Base-by-base conservation (phyloP, 768 basidiomycete genomes). In the Pholiota microspora region DNA sequence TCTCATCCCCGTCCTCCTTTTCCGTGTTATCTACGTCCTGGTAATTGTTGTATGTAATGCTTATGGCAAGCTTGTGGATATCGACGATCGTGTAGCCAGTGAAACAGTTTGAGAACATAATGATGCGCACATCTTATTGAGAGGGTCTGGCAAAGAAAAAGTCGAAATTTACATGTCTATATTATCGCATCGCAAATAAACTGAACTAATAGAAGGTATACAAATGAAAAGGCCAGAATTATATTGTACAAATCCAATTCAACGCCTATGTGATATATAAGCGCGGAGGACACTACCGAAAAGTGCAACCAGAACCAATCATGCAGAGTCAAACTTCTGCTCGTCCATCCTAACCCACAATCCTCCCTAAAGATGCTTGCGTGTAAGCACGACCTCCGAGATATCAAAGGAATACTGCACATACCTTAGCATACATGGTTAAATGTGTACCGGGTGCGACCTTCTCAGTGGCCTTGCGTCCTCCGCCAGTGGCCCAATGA, bases 401-500 rank as follows among this genome's bases (percentile, higher is more conserved):
- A 8, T 13, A 21, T 15, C 2, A 29, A 7, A 34, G n/a, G 25
- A 25, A 27, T 25, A 52, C 23, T 45, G n/a, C 12, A 61, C 74
- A 34, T 55, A 76, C 74, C 67, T 73, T 66, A 12, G 71, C 66
- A 56, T 68, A 72, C 66, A 71, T 62, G 13, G 73, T 77, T 46
- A 77, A 59, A 63, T 74, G 71, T 15, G 62, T 53, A 49, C 64
- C 63, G 7, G 69, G 67, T 31, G 65, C 56, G 8, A 74, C 59
- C 56, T 70, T 69, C 50, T 76, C 76, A 13, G 48, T 64, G 2
- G 52, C 57, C 54, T 65, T 64, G 23, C 60, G 65, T 12, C 76
- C 75, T 31, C 60, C 54, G 0, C 59, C 64, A 5, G 51, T 34
- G 0, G 58, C 61, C 81, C 81, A 82, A 12, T 70, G 67, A 0